phyloP scores from a whole-genome alignment of 139 green algal genomes.

The Nannochloris sp. region DNA sequence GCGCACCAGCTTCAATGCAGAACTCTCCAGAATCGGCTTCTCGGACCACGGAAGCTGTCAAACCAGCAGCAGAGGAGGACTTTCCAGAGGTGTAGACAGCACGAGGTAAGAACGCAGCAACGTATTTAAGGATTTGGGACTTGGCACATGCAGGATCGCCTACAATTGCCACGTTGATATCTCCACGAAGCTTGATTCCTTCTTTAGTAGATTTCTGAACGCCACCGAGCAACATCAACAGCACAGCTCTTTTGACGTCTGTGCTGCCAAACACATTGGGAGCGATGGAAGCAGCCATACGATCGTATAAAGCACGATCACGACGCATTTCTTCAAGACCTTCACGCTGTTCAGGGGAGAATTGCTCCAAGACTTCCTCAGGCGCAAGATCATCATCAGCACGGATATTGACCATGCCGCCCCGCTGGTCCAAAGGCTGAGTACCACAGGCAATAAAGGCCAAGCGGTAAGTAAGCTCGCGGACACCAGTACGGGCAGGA shows the following conservation, averaged over 20 bases:
- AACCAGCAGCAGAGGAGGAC: slow-evolving; percentile 86
- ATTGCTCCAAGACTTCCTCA: slow-evolving; percentile 53
- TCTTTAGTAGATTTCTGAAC: slow-evolving; percentile 81
- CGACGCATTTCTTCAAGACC: slow-evolving; percentile 37
- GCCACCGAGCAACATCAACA: slow-evolving; percentile 90
- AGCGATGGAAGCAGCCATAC: slow-evolving; percentile 66
- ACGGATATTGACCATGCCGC: slow-evolving; percentile 74
- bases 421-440: slow-evolving; percentile 39
- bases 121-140: slow-evolving; percentile 87
- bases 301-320: slow-evolving; percentile 41
- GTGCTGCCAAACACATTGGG: slow-evolving; percentile 79
- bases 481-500: slow-evolving; percentile 48
- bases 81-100: slow-evolving; percentile 98
- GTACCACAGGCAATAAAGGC: slow-evolving; percentile 77
- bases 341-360: slow-evolving; percentile 35
- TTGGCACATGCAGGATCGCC: slow-evolving; percentile 95
- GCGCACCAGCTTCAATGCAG: slow-evolving; percentile 95
- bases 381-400: slow-evolving; percentile 47
- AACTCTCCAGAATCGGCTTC: slow-evolving; percentile 89
- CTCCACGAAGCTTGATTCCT: slow-evolving; percentile 87
- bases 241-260: slow-evolving; percentile 81
- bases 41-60: slow-evolving; percentile 93
- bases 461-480: slow-evolving; percentile 90
- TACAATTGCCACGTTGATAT: slow-evolving; percentile 99
- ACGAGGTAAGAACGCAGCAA: slow-evolving; percentile 76